phyloP scores from a whole-genome alignment of 768 basidiomycete genomes.

The Xerocomellus chrysenteron region DNA sequence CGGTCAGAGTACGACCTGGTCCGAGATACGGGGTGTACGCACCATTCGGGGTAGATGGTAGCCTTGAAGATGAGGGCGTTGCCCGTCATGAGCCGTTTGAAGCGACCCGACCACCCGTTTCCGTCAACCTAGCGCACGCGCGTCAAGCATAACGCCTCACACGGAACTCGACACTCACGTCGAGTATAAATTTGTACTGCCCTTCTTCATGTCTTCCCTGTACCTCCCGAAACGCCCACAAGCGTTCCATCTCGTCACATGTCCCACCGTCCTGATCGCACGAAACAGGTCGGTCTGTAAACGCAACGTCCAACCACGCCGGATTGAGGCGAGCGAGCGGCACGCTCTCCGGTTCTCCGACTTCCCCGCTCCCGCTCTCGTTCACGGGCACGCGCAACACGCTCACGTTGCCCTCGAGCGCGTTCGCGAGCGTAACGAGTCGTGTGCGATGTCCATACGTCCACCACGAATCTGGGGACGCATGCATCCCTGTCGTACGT shows the following conservation, averaged over 20 bases:
- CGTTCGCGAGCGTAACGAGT: conserved; percentile 45
- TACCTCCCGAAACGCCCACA: conserved; percentile 50
- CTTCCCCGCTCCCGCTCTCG: neutral
- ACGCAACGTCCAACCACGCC: no score
- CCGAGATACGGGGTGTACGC: neutral
- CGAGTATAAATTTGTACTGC: conserved; percentile 59
- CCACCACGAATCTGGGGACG: conserved; percentile 42
- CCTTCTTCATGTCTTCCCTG: conserved; percentile 51
- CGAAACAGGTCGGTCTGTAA: conserved; percentile 31
- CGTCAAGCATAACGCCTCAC: neutral
- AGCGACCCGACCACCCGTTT: conserved; percentile 70
- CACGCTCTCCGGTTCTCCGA: no score
- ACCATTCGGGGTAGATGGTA: conserved; percentile 77
- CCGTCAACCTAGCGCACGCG: conserved; percentile 47
- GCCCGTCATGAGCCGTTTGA: conserved; percentile 61
- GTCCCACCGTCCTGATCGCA: conserved; percentile 35
- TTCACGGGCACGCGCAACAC: conserved; percentile 36
- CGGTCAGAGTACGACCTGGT: neutral
- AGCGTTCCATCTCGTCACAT: conserved; percentile 44
- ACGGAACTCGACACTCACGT: conserved; percentile 35
- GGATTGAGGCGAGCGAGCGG: no score
- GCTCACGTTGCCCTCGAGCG: conserved; percentile 37
- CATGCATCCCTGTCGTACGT: no score
- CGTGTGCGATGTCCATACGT: conserved; percentile 47
- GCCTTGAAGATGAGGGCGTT: conserved; percentile 67